These are phyloP conservation scores for Myxozyma geophila DNA, from an alignment of 805 yeast species.

Conservation along the genomic window DNA sequence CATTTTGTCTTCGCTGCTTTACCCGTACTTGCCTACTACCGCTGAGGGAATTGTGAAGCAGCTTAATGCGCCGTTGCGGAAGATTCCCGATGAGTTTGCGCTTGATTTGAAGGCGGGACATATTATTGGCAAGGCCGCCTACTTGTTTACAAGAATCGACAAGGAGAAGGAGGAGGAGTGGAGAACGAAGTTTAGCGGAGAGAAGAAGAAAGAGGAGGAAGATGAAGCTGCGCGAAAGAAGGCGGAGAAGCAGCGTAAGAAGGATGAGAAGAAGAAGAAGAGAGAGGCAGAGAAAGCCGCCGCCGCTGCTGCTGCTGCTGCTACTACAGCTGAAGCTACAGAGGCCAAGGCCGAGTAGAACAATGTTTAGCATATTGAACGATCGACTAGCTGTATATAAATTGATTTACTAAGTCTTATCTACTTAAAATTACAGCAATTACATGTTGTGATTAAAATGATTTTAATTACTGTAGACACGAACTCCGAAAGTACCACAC, in stretches of 20 bases:
- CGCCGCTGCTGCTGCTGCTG: neutral
- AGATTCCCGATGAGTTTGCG: conserved; percentile 76
- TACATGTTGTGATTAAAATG: neutral
- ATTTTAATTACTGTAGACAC: neutral
- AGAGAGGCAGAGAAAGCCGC: conserved; percentile 19
- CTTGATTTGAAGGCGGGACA: conserved; percentile 77
- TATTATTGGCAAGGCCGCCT: conserved; percentile 86
- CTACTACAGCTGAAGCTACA: neutral
- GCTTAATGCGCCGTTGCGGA: conserved; percentile 78
- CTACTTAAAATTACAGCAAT: neutral
- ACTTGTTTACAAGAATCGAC: conserved; percentile 89
- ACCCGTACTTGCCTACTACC: conserved; percentile 91
- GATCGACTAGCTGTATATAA: too few relatives aligned
- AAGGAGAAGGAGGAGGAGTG: conserved; percentile 84
- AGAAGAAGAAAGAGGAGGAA: conserved; percentile 49
- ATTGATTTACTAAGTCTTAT: neutral
- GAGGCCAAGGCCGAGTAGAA: neutral
- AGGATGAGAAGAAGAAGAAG: conserved; percentile 32
- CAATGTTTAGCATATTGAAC: neutral
- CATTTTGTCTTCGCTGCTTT: conserved; percentile 76
- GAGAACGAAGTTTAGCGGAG: conserved; percentile 86
- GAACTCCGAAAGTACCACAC: neutral
- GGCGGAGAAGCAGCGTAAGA: conserved; percentile 31
- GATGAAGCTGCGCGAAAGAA: conserved; percentile 34
- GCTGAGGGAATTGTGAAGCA: conserved; percentile 70